Evolutionary conservation across 2,329 filamentous ascomycete species (phyloP).

Genomic region (Aspergillus tamarii): DNA sequence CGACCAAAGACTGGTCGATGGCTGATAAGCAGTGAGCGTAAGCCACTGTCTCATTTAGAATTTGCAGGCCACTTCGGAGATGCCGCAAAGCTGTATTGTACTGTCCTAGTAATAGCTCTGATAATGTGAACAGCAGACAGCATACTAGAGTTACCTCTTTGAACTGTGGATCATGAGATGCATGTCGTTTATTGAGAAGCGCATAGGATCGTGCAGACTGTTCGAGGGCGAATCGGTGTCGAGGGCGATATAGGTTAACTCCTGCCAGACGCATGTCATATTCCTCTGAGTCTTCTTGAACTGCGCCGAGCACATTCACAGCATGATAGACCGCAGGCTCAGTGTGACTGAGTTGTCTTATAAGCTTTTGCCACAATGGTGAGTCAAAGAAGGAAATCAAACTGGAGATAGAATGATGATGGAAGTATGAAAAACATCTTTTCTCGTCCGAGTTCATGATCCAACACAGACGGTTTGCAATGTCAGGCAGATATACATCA

Average conservation of each 20-base stretch:
- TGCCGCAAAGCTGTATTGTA: slow-evolving; percentile 6
- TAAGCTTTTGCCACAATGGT: not conserved
- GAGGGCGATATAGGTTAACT: not conserved
- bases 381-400: slow-evolving; percentile 1
- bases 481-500: not conserved
- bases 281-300: slow-evolving; percentile 1
- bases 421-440: slow-evolving; percentile 8
- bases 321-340: slow-evolving; percentile 11
- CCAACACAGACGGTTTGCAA: not conserved
- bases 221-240: slow-evolving; percentile 8
- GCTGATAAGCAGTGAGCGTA: not conserved
- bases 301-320: not conserved
- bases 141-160: slow-evolving; percentile 2
- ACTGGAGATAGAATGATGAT: slow-evolving; percentile 1
- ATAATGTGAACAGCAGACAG: slow-evolving; percentile 4
- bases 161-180: not conserved
- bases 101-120: not conserved
- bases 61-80: slow-evolving; percentile 1
- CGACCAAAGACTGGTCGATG: slow-evolving; percentile 4
- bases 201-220: slow-evolving; percentile 6
- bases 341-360: not conserved
- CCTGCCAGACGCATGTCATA: not conserved
- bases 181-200: not conserved
- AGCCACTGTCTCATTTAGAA: not conserved
- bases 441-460: slow-evolving; percentile 6